phyloP scores from a whole-genome alignment of 2,329 filamentous ascomycete species.

The Aureobasidium vineae region DNA sequence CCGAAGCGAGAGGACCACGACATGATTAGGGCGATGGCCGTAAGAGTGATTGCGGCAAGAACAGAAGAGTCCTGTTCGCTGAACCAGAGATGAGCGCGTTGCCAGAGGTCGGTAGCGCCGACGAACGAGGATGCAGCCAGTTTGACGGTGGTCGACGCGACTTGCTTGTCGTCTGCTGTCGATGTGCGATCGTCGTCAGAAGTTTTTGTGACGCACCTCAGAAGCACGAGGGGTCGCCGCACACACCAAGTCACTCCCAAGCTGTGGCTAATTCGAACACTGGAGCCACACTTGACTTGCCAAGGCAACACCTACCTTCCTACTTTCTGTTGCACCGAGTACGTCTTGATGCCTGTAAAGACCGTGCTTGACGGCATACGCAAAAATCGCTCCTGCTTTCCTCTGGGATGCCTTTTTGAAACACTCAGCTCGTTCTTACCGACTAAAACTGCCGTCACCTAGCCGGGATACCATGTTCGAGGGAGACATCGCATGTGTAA shows the following conservation, averaged over 20 bases:
- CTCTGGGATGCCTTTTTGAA: background rate
- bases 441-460: background rate
- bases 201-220: constrained; percentile 15
- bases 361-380: background rate
- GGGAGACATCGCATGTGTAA: background rate
- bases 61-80: constrained; percentile 36
- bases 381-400: background rate
- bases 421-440: background rate
- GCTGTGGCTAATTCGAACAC: background rate
- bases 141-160: constrained; percentile 20
- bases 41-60: constrained; percentile 32
- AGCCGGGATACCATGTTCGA: background rate
- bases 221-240: constrained; percentile 3
- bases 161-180: background rate
- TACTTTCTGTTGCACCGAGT: background rate
- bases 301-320: background rate
- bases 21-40: constrained; percentile 46
- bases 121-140: constrained; percentile 19
- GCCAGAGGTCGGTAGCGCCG: constrained; percentile 8
- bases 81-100: constrained; percentile 32
- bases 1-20: constrained; percentile 50
- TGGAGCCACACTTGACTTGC: background rate
- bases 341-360: background rate
- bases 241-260: constrained; percentile 5
- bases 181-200: constrained; percentile 12